Evolutionary conservation across 148 eudicot genomes (phyloP), one percentile per base, ranked within the genome.

Genomic region (Camellia lanceoleosa): DNA sequence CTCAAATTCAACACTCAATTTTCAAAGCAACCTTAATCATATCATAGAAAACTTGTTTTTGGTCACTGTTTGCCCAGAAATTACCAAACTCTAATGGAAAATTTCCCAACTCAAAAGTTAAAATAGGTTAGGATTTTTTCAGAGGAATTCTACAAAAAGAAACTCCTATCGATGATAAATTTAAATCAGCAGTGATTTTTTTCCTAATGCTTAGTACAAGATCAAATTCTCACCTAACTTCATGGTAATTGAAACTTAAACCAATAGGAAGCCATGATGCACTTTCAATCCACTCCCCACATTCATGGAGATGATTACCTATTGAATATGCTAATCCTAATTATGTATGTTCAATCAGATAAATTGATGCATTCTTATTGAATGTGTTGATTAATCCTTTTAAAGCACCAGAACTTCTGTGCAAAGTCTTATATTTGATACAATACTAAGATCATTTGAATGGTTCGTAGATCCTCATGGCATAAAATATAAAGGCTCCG

Each of bases 401-500:
- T 19, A 52, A 72, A 72, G 49, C 38, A 70, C 30, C 38, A 46
- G 56, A 69, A 44, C 73, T 18, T 70, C 23, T 70, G 18, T 13
- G 3, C 52, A 72, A 52, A 52, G 56, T 62, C 23, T 0, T 4
- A 62, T 62, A 62, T 23, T 16, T 18, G 23, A 20, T 62, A 62
- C 11, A 62, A 62, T 18, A 19, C 20, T 10, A 3, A 18, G 23
- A 62, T n/a, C 19, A 15, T n/a, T 61, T 61, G 30, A 5, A 23
- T 23, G 43, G 41, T 52, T 19, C 15, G 7, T n/a, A 19, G 9
- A 71, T 71, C 75, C 60, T 71, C 60, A 52, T 15, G 42, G 18
- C 41, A 71, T 71, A 20, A 71, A 68, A 68, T 68, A 52, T 72
- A 51, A 51, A n/a, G n/a, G n/a, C n/a, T n/a, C n/a, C n/a, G n/a